Base-by-base conservation (phyloP, 2,329 filamentous ascomycete genomes). In the Penicillium sp. region DNA sequence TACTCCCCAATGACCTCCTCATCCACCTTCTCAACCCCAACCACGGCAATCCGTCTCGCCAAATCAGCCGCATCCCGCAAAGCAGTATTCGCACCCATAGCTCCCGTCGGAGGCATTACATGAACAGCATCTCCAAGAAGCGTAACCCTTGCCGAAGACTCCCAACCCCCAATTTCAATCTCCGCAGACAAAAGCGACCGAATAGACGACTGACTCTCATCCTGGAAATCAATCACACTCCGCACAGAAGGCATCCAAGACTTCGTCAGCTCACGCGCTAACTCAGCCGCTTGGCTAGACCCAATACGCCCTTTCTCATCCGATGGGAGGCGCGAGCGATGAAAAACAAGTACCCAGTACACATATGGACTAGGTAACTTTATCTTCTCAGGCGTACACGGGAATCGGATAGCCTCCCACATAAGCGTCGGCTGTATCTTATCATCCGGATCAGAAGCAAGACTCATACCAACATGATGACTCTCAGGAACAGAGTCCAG, bases 61-160 rank as follows among this genome's bases (percentile, higher is more conserved):
- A 80, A 60, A 39, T 78, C 67, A 21, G 67, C 13, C 8, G 60
- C 60, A 53, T 62, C 60, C 13, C 60, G 52, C 19, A 80, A 67
- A 24, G 78, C 78, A 1, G 78, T 80, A 51, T 79, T 79, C 1
- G 78, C 78, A 16, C 78, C 78, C 49, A 76, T 74, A 0, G 76
- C 78, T 19, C 78, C 78, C 3, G 76, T 77, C 1, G 79, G 79
- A 1, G 77, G 77, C 77, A 80, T 80, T 1, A 74, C 69, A 64
- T 80, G 79, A 3, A 75, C 74, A 1, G 78, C 75, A 55, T 80
- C 78, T 10, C 78, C 78, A 22, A 80, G 70, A 3, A 80, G 56
- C 0, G 78, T 79, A 1, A 80, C 74, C 14, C 62, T 62, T 8
- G 60, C 45, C 21, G 66, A 68, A 16, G 72, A 60, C 13, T 49